Percentiles rank a stretch among this genome's conserved stretches.
Evolutionary conservation across 2,329 filamentous ascomycete genomes (phyloP).

Genomic region (Rhexocercosporidium sp.): DNA sequence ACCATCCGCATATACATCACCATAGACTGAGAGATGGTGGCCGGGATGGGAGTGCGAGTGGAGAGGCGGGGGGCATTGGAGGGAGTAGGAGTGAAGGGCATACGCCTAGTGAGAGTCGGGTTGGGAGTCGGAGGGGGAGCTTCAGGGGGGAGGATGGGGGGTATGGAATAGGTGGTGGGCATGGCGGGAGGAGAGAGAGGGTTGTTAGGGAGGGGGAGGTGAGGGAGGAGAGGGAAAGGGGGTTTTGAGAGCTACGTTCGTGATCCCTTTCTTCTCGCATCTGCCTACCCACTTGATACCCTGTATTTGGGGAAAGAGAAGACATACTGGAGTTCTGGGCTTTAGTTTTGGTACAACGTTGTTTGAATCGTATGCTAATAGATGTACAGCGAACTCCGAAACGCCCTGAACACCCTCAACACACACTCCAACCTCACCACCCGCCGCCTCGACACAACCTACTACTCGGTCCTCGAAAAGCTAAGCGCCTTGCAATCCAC

Average conservation of each 20-base stretch:
- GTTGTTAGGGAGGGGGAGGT: slow-evolving; percentile 47
- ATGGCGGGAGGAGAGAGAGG: slow-evolving; percentile 28
- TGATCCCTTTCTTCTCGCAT: slow-evolving; percentile 14
- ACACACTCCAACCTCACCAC: slow-evolving; percentile 67
- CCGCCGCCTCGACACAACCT: slow-evolving; percentile 72
- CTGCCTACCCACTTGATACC: not conserved
- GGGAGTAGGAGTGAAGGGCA: slow-evolving; percentile 46
- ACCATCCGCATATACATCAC: slow-evolving; percentile 43
- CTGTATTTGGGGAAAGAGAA: not conserved
- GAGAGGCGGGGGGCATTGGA: slow-evolving; percentile 22
- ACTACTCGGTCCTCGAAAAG: slow-evolving; percentile 75
- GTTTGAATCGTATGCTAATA: slow-evolving; percentile 15
- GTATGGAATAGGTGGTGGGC: slow-evolving; percentile 40
- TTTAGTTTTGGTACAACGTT: not conserved
- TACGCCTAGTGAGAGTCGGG: slow-evolving; percentile 51
- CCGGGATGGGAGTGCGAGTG: slow-evolving; percentile 21
- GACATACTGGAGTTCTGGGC: not conserved
- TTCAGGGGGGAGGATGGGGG: slow-evolving; percentile 41
- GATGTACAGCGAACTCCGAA: slow-evolving; percentile 54
- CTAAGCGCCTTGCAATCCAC: slow-evolving; percentile 67
- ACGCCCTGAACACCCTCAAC: slow-evolving; percentile 59
- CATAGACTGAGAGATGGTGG: slow-evolving; percentile 11
- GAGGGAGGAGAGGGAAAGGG: slow-evolving; percentile 49
- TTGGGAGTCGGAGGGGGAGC: slow-evolving; percentile 51
- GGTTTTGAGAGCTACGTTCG: slow-evolving; percentile 49